Conservation (phyloP, 1,284 basidiomycete genomes). For the Farysia itapuensis region DNA sequence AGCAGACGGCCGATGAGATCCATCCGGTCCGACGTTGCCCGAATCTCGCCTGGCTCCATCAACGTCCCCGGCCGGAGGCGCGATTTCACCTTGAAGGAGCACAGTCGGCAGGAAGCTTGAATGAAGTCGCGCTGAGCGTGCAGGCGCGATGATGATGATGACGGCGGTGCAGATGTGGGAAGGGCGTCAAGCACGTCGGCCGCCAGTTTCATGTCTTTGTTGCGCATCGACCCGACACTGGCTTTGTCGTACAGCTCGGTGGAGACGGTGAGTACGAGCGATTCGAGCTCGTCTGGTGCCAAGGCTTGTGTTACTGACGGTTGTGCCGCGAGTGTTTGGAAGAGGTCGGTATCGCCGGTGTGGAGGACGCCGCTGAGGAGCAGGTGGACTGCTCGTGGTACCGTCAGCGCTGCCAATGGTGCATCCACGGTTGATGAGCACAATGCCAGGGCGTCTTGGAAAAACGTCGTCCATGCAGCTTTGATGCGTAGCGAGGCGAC, state of each 20-base stretch:
- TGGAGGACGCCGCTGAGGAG: slow-evolving; percentile 10
- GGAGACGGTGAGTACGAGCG: slow-evolving; percentile 16
- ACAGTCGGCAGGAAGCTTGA: slow-evolving; percentile 31
- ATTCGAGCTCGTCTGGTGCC: slow-evolving; percentile 3
- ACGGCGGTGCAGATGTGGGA: not conserved
- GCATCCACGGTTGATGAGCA: not conserved
- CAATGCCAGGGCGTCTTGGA: slow-evolving; percentile 5
- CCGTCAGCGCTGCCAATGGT: slow-evolving; percentile 3
- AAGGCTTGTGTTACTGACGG: not conserved
- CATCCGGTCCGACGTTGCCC: slow-evolving; percentile 13
- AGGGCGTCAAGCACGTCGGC: slow-evolving; percentile 14
- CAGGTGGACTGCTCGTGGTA: not conserved
- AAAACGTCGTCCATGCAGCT: slow-evolving; percentile 1
- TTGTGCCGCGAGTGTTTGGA: slow-evolving; percentile 6
- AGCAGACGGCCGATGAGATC: slow-evolving; percentile 18
- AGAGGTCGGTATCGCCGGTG: slow-evolving; percentile 21
- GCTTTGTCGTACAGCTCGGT: slow-evolving; percentile 17
- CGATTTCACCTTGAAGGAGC: slow-evolving; percentile 32
- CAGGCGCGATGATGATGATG: too few relatives aligned
- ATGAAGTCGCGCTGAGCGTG: slow-evolving; percentile 21
- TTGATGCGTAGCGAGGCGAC: not conserved
- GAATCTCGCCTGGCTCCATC: slow-evolving; percentile 23
- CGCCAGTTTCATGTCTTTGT: slow-evolving; percentile 13
- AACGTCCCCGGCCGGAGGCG: not conserved
- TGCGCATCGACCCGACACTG: slow-evolving; percentile 6